Base-by-base conservation (phyloP, 2,329 filamentous ascomycete genomes). In the Thelonectria olida region DNA sequence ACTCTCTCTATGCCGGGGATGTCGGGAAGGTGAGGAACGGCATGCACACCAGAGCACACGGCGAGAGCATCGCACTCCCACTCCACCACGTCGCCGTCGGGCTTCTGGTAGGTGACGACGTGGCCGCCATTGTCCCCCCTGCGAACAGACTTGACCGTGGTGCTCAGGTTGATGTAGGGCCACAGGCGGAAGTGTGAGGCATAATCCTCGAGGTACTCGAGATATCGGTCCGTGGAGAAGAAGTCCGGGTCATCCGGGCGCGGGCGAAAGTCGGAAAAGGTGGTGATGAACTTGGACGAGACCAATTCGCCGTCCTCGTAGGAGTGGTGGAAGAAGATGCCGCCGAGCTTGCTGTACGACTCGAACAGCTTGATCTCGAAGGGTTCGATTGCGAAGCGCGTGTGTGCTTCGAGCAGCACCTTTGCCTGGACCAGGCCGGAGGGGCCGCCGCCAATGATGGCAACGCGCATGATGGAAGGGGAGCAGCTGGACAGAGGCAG, bases 321-420 rank as follows among this genome's bases (percentile, higher is more conserved):
- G 20, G 63, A 61, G 20, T 79, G 76, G 54, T 80, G 75, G 23
- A 74, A 71, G 61, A 83, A 83, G 6, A 78, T 79, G 5, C 80
- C 80, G 13, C 80, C 81, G 9, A 82, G 72, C 8, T 73, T 73
- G 13, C 73, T 63, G 58, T 80, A 76, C 62, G 77, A 73, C 67
- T 83, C 81, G 60, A 82, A 82, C 10, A 82, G 70, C 27, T 71
- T 72, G 28, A 72, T 76, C 58, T 82, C 77, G 62, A 83, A 75
- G 22, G 76, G 75, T 36, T 73, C 67, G 15, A 67, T 63, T 17
- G 68, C 64, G 54, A 78, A 71, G 63, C 70, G 70, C 10, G 68
- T 55, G 61, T 78, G 75, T 10, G 77, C 75, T 20, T 73, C 72
- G 27, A 73, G 61, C 3, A 80, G 74, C 45, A 76, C 74, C 65